Evolutionary conservation across 768 basidiomycete species (phyloP), one percentile per base, ranked within the genome.

Genomic region (Tulasnella sp.): DNA sequence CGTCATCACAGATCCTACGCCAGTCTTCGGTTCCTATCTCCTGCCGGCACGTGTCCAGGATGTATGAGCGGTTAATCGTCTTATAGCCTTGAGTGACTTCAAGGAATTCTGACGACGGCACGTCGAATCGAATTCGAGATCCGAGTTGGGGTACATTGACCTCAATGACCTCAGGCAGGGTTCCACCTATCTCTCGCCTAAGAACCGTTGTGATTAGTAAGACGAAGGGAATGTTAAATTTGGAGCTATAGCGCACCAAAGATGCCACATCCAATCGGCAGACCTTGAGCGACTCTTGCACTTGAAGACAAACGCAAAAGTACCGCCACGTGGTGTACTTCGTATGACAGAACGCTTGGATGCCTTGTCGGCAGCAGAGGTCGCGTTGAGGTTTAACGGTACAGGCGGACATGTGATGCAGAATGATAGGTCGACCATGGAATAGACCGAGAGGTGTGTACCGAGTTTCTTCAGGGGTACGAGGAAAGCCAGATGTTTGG

Each of bases 271-370:
- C 93, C 93, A 97, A 69, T 96, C 92, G 41, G 80, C 76, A 1
- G 87, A 84, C 53, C 90, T 75, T 4, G 85, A 82, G 27, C 87
- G 80, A 62, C 81, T 83, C 68, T 85, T 88, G 17, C 21, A 48
- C 41, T 94, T 93, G 70, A 93, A 87, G 27, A 94, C 76, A 68
- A 92, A 94, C 25, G 94, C 79, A 63, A 91, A 85, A 0, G 84
- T 88, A 3, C 92, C 90, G 61, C 55, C 79, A 52, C 76, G 78
- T 0, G 71, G 68, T 10, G 75, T 70, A 55, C 73, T 75, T 58
- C 85, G 76, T 59, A 59, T 25, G 9, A n/a, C 30, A 22, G 44
- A 46, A 31, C 48, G 45, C 2, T 19, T 24, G 9, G 56, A 50
- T 15, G 49, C 29, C 4, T 78, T 75, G 45, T 74, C 71, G 25